Percentiles rank a stretch among this genome's conserved stretches.
Conservation (phyloP, 164 flowering plant genomes). For the Sedum album region DNA sequence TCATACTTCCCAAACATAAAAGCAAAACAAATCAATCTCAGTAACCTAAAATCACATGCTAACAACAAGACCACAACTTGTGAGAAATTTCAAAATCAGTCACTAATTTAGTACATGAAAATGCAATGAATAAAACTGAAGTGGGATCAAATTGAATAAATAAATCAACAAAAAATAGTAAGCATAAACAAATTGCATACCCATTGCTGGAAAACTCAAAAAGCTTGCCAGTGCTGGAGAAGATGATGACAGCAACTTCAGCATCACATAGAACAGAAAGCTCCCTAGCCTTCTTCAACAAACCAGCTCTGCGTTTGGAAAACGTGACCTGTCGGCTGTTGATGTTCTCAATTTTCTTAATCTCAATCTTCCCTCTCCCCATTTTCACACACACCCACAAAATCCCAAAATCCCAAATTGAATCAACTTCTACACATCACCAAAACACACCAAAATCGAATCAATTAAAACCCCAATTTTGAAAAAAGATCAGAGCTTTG, state of each 20-base stretch:
- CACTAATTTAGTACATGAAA: not conserved
- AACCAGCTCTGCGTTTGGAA: constrained; percentile 1
- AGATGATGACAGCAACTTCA: constrained; percentile 4
- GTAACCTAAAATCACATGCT: not conserved
- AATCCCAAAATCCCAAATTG: not conserved
- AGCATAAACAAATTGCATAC: not conserved
- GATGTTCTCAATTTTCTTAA: constrained; percentile 6
- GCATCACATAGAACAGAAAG: not conserved
- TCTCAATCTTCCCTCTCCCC: constrained; percentile 8
- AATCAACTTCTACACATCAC: not conserved
- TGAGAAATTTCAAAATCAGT: not conserved
- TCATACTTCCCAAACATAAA: not conserved
- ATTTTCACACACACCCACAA: not conserved
- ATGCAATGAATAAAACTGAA: not conserved
- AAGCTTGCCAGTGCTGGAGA: constrained; percentile 7
- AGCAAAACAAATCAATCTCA: not conserved
- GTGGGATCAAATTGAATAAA: not conserved
- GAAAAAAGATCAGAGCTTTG: not conserved
- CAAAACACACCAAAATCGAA: not conserved
- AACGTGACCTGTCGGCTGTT: constrained; percentile 5
- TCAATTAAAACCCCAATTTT: not conserved
- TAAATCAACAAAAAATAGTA: not conserved
- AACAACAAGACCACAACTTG: not conserved
- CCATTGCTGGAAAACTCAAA: constrained; percentile 3
- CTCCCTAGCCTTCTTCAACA: constrained; percentile 8